A percentile compares a stretch with the other conserved stretches of the same genome.
phyloP scores from a whole-genome alignment of 345 rosid species.

The Clarkia xantiana region DNA sequence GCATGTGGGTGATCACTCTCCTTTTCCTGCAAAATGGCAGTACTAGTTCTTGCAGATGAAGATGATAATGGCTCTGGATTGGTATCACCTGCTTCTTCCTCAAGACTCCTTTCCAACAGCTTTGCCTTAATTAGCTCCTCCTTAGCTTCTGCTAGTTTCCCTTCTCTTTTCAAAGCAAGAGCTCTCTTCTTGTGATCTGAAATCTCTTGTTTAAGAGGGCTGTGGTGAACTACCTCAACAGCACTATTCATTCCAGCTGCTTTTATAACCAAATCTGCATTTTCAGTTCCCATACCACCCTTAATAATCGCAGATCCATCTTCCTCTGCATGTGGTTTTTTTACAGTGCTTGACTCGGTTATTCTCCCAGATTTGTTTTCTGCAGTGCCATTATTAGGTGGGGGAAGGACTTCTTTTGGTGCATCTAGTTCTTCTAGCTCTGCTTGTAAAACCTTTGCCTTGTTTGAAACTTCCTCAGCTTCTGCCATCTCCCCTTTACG shows the following conservation, averaged over 20 bases:
- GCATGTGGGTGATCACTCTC: too few species aligned
- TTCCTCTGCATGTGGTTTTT: constrained; percentile 10
- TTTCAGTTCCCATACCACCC: constrained; percentile 8
- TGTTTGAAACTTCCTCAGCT: constrained; percentile 55
- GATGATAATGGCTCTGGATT: constrained; percentile 12
- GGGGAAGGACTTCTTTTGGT: constrained; percentile 13
- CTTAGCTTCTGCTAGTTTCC: constrained; percentile 66
- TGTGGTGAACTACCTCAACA: constrained; percentile 5
- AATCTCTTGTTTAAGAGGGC: constrained; percentile 41
- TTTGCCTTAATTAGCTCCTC: constrained; percentile 72
- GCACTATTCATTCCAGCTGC: constrained; percentile 12
- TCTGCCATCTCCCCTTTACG: constrained; percentile 67
- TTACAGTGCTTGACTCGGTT: constrained; percentile 5
- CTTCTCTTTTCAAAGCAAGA: constrained; percentile 64
- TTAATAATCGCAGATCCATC: constrained; percentile 3
- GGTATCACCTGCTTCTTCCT: constrained; percentile 13
- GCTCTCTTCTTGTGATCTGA: constrained; percentile 66
- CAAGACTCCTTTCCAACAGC: constrained; percentile 50
- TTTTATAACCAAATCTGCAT: neutral
- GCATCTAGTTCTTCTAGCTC: constrained; percentile 38
- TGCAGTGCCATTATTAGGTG: constrained; percentile 8
- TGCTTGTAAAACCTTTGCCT: constrained; percentile 45
- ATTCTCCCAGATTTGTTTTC: constrained; percentile 9
- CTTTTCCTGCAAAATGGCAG: neutral
- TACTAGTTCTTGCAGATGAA: constrained; percentile 15